phyloP scores from a whole-genome alignment of 2,329 filamentous ascomycete genomes.

The Penicillium sp. region DNA sequence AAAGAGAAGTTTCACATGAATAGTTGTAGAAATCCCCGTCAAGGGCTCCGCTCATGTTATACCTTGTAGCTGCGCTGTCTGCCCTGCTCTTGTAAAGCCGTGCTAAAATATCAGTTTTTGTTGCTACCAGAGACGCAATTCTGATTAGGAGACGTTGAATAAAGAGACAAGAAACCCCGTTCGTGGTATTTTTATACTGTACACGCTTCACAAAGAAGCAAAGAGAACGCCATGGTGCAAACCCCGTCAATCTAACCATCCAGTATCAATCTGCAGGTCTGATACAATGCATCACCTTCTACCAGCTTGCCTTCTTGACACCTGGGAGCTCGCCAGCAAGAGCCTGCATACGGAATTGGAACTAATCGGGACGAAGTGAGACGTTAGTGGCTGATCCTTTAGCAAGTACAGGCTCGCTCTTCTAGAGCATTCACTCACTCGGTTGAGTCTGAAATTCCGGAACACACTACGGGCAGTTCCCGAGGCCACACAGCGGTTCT shows the following conservation, averaged over 20 bases:
- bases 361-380: slow-evolving; percentile 59
- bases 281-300: slow-evolving; percentile 37
- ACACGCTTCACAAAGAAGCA: slow-evolving; percentile 29
- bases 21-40: not conserved
- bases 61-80: not conserved
- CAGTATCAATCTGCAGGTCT: slow-evolving; percentile 20
- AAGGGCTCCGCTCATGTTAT: not conserved
- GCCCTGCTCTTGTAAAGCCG: not conserved
- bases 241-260: slow-evolving; percentile 24
- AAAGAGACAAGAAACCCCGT: slow-evolving; percentile 8
- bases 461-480: slow-evolving; percentile 91
- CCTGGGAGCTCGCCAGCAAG: slow-evolving; percentile 83
- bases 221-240: slow-evolving; percentile 35
- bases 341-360: slow-evolving; percentile 88
- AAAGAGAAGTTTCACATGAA: not conserved
- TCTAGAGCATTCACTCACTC: slow-evolving; percentile 64
- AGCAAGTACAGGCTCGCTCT: not conserved
- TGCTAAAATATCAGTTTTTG: not conserved
- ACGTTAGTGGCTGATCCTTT: slow-evolving; percentile 23
- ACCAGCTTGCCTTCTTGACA: slow-evolving; percentile 97
- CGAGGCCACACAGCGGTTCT: slow-evolving; percentile 88
- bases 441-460: slow-evolving; percentile 85
- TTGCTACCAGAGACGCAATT: not conserved
- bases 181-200: slow-evolving; percentile 28
- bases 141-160: slow-evolving; percentile 2